Base-by-base conservation (phyloP, 169 alveolate species). In the Toxoplasma gondii region DNA sequence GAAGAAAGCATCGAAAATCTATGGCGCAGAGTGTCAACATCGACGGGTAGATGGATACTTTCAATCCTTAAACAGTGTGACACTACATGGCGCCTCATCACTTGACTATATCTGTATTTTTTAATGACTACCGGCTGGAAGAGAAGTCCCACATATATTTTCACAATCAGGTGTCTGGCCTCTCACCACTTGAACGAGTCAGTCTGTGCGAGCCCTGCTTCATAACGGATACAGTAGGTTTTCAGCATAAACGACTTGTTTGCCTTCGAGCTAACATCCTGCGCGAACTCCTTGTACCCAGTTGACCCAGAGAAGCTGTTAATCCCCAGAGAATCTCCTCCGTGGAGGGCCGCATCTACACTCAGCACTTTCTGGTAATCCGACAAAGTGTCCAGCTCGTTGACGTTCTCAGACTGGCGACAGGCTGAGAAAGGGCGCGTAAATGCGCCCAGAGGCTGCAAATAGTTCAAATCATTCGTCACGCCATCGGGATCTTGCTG, bases 381-480 rank as follows among this genome's bases (percentile, higher is more conserved):
- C 0, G 95, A 95, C 41, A 96, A 31, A 19, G 96, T 94, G 88
- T 88, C 93, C 36, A 96, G 91, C 58, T 96, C 87, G 86, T 86
- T 74, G 88, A 96, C 94, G 91, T 91, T 70, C 93, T 97, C 98
- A 4, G 97, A 95, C 93, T 97, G 97, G 58, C 98, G 93, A 88
- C 98, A 97, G 53, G 98, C 97, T 43, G 92, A 88, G 67, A 96
- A 98, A 38, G 97, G 97, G 69, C 98, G 92, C 74, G 96, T 94
- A 97, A 97, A 97, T 38, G 96, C 96, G 49, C 97, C 98, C 49
- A 93, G 92, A 0, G 98, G 98, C 90, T 97, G 98, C 69, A 96
- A 82, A 31, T 93, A 92, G 45, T 43, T 44, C 82, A 96, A 67
- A 86, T 96, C 97, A 67, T 93, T 92, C 29, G 96, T 93, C 78